Evolutionary conservation across 2,329 filamentous ascomycete genomes (phyloP).

Genomic region (Arthrobotrys pseudoclavata): DNA sequence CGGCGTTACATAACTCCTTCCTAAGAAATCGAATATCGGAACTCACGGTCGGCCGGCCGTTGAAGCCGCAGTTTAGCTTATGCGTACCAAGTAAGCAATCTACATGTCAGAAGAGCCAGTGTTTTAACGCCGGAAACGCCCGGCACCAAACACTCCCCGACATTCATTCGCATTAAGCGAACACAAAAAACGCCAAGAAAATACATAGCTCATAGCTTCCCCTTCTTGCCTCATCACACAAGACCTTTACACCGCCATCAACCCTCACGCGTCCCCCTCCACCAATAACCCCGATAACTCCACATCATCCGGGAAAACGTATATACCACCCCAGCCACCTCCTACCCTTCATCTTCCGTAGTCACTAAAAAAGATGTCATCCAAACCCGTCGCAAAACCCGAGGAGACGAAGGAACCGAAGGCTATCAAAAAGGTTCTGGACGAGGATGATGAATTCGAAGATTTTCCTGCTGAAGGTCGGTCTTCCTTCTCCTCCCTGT

Average conservation of each 20-base stretch:
- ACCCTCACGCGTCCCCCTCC: constrained; percentile 35
- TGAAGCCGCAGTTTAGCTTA: too few species aligned
- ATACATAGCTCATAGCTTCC: neutral
- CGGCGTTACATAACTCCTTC: too few species aligned
- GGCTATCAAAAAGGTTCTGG: constrained; percentile 75
- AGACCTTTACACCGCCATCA: constrained; percentile 22
- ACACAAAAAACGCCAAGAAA: neutral
- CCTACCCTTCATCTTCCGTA: neutral
- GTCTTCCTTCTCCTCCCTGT: neutral
- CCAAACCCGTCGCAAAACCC: constrained; percentile 49
- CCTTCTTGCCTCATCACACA: neutral
- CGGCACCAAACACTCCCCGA: neutral
- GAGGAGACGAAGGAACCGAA: constrained; percentile 56
- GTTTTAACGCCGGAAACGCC: neutral
- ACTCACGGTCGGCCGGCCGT: too few species aligned
- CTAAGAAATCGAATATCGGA: too few species aligned
- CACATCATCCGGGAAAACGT: neutral
- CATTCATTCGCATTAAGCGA: neutral
- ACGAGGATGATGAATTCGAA: constrained; percentile 99
- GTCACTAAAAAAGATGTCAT: constrained; percentile 31
- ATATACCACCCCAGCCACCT: neutral
- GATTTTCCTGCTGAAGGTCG: constrained; percentile 97
- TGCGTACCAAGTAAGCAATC: too few species aligned
- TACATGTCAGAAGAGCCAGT: neutral
- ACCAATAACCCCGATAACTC: neutral